Conservation (phyloP, 2,329 filamentous ascomycete genomes). For the Hypoxylon rubiginosum region DNA sequence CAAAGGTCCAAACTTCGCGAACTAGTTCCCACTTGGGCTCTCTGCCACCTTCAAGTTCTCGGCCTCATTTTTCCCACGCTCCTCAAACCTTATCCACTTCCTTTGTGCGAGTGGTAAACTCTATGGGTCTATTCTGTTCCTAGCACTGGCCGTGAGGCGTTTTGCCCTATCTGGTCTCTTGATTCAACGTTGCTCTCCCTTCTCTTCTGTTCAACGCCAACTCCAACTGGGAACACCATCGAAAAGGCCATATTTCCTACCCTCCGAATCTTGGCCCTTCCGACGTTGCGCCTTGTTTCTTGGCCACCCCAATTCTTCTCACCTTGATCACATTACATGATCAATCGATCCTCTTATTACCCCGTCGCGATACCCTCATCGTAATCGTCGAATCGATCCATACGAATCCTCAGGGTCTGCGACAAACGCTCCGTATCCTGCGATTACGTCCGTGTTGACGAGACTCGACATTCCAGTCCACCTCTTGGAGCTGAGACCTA, state of each 20-base stretch:
- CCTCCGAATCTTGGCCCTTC: constrained; percentile 29
- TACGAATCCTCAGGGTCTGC: constrained; percentile 32
- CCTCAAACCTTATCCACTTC: constrained; percentile 31
- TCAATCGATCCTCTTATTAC: constrained; percentile 20
- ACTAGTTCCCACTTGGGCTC: constrained; percentile 41
- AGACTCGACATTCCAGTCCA: constrained; percentile 42
- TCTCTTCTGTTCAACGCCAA: constrained; percentile 11
- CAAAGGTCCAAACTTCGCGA: constrained; percentile 37
- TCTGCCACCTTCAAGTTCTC: constrained; percentile 41
- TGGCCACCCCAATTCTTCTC: constrained; percentile 28
- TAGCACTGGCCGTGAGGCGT: constrained; percentile 30
- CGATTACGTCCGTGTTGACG: constrained; percentile 29
- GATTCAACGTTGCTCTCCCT: constrained; percentile 29
- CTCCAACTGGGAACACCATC: constrained; percentile 9
- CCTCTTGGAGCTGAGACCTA: constrained; percentile 27
- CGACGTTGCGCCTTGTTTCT: constrained; percentile 26
- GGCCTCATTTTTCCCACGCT: constrained; percentile 44
- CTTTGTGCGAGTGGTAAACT: constrained; percentile 24
- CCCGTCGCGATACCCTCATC: constrained; percentile 20
- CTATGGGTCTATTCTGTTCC: constrained; percentile 38
- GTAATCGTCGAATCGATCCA: constrained; percentile 29
- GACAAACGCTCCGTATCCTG: constrained; percentile 27
- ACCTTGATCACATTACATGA: constrained; percentile 13
- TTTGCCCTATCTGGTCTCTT: constrained; percentile 37
- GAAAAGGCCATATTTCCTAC: constrained; percentile 17